Evolutionary conservation across 2,329 filamentous ascomycete genomes (phyloP).

Genomic region (Onygenales sp.): DNA sequence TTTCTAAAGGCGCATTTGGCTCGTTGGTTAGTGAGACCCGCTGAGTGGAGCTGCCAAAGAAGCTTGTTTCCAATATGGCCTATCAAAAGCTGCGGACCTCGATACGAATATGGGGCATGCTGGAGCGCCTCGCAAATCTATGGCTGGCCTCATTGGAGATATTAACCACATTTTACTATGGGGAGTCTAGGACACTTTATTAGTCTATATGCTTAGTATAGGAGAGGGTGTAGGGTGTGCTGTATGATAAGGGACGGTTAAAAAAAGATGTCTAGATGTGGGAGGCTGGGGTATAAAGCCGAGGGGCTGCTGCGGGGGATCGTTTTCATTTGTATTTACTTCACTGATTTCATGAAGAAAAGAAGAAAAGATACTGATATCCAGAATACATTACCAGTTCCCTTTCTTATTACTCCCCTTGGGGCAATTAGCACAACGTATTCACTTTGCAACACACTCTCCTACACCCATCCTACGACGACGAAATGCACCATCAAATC

Average conservation of each 20-base stretch:
- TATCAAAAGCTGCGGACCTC: not conserved
- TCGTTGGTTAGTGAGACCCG: too few relatives aligned
- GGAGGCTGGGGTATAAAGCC: too few relatives aligned
- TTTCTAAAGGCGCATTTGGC: too few relatives aligned
- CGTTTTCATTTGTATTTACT: too few relatives aligned
- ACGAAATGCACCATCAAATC: not conserved
- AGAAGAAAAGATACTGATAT: too few relatives aligned
- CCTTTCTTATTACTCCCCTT: not conserved
- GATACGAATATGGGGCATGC: not conserved
- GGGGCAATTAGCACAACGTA: not conserved
- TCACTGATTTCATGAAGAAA: too few relatives aligned
- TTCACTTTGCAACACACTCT: not conserved
- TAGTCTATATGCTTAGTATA: not conserved
- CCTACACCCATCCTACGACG: not conserved
- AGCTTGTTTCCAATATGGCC: slow-evolving; percentile 1
- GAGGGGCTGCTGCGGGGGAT: too few relatives aligned
- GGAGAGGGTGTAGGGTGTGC: too few relatives aligned
- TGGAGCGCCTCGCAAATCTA: not conserved
- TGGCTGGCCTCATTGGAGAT: not conserved
- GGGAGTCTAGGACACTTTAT: too few relatives aligned
- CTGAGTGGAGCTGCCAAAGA: not conserved
- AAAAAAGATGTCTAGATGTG: too few relatives aligned
- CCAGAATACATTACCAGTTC: too few relatives aligned
- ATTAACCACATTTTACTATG: not conserved
- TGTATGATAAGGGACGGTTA: not conserved